Evolutionary conservation across 371 early-diverging fungal genomes (phyloP).

Genomic region (Lichtheimia ornata): DNA sequence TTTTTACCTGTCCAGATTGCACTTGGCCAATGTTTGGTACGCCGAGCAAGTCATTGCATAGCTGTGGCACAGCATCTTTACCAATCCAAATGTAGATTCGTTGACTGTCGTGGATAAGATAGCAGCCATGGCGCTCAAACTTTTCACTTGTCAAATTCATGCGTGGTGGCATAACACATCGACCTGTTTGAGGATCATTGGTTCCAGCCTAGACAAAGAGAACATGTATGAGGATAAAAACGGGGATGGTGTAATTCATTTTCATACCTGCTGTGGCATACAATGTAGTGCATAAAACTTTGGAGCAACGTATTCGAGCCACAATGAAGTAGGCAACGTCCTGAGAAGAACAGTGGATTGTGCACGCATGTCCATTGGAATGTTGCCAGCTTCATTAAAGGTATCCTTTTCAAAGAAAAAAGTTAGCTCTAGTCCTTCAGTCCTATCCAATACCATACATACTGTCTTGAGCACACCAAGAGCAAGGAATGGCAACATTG

Average conservation of each 20-base stretch:
- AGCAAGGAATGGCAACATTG: conserved; percentile 66
- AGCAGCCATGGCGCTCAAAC: conserved; percentile 74
- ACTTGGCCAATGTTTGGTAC: conserved; percentile 31
- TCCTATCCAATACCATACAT: conserved; percentile 10
- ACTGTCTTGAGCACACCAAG: conserved; percentile 68
- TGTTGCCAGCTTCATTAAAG: conserved; percentile 34
- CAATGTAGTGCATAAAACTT: conserved; percentile 73
- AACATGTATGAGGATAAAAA: conserved; percentile 9
- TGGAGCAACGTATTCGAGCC: conserved; percentile 50
- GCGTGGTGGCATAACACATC: conserved; percentile 55
- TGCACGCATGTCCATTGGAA: conserved; percentile 60
- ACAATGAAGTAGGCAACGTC: conserved; percentile 62
- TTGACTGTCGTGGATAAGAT: conserved; percentile 69
- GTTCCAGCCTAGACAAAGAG: conserved; percentile 39
- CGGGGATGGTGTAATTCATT: not conserved
- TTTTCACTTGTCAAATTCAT: conserved; percentile 74
- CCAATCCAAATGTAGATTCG: conserved; percentile 80
- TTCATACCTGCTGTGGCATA: conserved; percentile 57
- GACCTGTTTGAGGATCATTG: conserved; percentile 33
- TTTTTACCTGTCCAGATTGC: conserved; percentile 38
- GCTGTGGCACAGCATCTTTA: conserved; percentile 60
- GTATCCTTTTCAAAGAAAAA: conserved; percentile 27
- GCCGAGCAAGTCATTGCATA: conserved; percentile 62
- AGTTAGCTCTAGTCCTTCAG: not conserved
- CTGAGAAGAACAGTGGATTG: conserved; percentile 57